Conservation (phyloP, 495 filamentous ascomycete genomes). For the Polyplosphaeria fusca region DNA sequence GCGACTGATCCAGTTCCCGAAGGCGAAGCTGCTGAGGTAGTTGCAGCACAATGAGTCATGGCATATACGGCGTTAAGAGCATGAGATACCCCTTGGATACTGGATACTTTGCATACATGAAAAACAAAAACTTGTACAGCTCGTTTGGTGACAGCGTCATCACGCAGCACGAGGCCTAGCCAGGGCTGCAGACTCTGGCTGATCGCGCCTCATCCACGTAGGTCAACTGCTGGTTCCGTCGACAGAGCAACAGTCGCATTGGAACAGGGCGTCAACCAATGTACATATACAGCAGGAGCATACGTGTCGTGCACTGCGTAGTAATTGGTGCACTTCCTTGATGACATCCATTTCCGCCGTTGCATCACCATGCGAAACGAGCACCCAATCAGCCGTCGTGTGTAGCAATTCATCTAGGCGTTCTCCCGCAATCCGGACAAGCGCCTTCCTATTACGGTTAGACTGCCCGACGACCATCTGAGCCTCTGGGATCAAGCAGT, state of each 20-base stretch:
- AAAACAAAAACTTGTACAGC: too few species aligned
- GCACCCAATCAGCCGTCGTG: conserved; percentile 6
- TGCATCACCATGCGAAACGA: neutral
- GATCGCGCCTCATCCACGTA: too few species aligned
- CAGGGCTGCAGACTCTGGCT: too few species aligned
- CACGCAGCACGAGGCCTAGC: too few species aligned
- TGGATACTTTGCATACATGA: too few species aligned
- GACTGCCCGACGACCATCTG: conserved; percentile 1
- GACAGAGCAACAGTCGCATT: too few species aligned
- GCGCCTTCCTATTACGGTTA: conserved; percentile 23
- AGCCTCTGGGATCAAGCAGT: neutral
- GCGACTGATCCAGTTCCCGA: conserved; percentile 3
- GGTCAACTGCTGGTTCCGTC: too few species aligned
- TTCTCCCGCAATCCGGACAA: conserved; percentile 6
- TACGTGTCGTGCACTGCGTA: neutral
- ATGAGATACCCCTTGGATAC: too few species aligned
- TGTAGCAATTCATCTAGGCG: neutral
- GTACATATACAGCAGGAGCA: neutral
- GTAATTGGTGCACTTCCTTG: neutral
- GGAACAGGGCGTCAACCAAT: neutral
- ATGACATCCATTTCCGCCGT: conserved; percentile 1
- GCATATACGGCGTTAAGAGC: too few species aligned
- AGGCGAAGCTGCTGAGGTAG: neutral
- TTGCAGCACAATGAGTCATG: too few species aligned
- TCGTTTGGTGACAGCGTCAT: too few species aligned